Conservation (phyloP, 2,329 filamentous ascomycete species). For the Aspergillus chevalieri region DNA sequence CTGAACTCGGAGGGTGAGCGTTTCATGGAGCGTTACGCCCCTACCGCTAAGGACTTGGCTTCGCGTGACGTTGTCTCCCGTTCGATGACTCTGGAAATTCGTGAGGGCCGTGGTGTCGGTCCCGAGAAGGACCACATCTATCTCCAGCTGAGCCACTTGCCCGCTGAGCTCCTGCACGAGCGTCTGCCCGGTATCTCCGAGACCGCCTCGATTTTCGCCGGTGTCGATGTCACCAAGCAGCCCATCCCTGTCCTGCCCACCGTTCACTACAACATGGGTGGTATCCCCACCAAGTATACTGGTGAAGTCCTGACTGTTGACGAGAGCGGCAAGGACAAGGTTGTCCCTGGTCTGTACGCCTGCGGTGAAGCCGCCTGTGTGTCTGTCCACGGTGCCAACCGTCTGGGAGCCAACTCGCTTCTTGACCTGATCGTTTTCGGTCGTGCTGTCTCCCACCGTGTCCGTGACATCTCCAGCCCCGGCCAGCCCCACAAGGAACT, state of each 20-base stretch:
- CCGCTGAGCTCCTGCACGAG: slow-evolving; percentile 85
- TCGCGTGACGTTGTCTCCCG: slow-evolving; percentile 93
- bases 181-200: slow-evolving; percentile 97
- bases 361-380: slow-evolving; percentile 97
- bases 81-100: slow-evolving; percentile 97
- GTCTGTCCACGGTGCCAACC: slow-evolving; percentile 96
- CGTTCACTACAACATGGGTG: slow-evolving; percentile 99
- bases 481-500: slow-evolving; percentile 73
- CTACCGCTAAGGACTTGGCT: slow-evolving; percentile 95
- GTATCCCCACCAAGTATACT: slow-evolving; percentile 95
- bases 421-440: slow-evolving; percentile 97
- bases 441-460: slow-evolving; percentile 92
- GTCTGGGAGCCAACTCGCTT: slow-evolving; percentile 95
- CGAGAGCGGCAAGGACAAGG: slow-evolving; percentile 77
- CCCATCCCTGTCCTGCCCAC: slow-evolving; percentile 94
- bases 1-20: slow-evolving; percentile 97
- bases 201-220: slow-evolving; percentile 93
- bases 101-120: slow-evolving; percentile 92
- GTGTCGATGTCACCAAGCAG: slow-evolving; percentile 95
- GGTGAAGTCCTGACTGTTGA: slow-evolving; percentile 91
- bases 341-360: slow-evolving; percentile 91
- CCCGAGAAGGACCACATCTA: slow-evolving; percentile 98
- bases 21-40: slow-evolving; percentile 98
- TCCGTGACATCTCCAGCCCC: slow-evolving; percentile 87
- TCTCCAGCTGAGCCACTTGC: slow-evolving; percentile 93